These are phyloP conservation scores for Serendipita sp. DNA, from an alignment of 768 basidiomycete genomes.

Conservation along the genomic window DNA sequence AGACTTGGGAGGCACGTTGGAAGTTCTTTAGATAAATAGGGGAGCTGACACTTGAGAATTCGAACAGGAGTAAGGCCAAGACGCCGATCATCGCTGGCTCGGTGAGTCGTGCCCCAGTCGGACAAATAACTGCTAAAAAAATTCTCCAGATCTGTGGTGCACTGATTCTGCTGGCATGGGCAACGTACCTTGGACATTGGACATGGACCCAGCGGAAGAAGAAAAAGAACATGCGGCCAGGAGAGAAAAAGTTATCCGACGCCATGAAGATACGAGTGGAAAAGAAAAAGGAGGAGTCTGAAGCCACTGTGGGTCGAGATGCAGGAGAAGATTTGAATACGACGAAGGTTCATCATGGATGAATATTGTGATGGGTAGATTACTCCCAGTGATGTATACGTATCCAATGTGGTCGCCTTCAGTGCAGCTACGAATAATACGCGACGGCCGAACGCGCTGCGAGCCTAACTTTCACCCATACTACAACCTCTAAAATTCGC, in stretches of 20 bases:
- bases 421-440: no score
- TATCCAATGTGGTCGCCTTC: no score
- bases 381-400: no score
- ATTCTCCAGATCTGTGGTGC: constrained; percentile 2
- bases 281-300: not conserved
- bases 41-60: not conserved
- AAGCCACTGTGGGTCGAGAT: no score
- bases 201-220: not conserved
- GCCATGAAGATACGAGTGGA: not conserved
- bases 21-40: not conserved
- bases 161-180: not conserved
- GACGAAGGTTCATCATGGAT: no score
- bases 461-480: not conserved
- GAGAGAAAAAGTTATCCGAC: not conserved
- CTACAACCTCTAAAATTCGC: not conserved
- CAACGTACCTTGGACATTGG: not conserved
- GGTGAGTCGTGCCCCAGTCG: not conserved
- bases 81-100: constrained; percentile 3
- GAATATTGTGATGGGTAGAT: no score
- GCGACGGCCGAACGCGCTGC: not conserved
- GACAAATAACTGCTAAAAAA: not conserved
- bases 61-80: not conserved
- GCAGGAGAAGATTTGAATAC: no score
- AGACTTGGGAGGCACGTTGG: not conserved
- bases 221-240: not conserved